phyloP scores from a whole-genome alignment of 345 rosid species.

The Tarenaya hassleriana region DNA sequence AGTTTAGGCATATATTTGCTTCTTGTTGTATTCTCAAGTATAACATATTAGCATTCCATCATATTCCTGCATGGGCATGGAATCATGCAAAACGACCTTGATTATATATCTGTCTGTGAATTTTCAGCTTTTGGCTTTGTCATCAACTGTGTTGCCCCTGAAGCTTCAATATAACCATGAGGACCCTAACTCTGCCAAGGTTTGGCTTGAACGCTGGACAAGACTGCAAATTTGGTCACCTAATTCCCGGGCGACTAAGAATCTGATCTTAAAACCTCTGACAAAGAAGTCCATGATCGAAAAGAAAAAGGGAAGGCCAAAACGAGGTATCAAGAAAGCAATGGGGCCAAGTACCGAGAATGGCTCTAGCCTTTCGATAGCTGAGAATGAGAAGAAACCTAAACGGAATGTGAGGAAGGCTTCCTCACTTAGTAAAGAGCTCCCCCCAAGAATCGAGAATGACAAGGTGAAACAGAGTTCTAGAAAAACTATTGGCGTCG shows the following conservation, averaged over 20 bases:
- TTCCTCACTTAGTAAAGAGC: constrained; percentile 41
- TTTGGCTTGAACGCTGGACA: constrained; percentile 82
- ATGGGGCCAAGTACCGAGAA: constrained; percentile 34
- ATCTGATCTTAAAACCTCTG: constrained; percentile 26
- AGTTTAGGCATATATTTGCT: not conserved
- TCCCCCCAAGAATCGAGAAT: constrained; percentile 36
- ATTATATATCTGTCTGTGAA: constrained; percentile 10
- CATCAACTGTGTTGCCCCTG: constrained; percentile 38
- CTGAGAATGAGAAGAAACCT: constrained; percentile 43
- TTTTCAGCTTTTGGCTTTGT: constrained; percentile 54
- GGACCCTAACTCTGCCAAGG: constrained; percentile 52
- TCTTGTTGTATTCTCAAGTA: not conserved
- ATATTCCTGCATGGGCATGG: too few relatives aligned
- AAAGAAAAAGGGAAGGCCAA: constrained; percentile 33
- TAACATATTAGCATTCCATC: too few relatives aligned
- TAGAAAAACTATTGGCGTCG: constrained; percentile 40
- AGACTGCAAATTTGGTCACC: constrained; percentile 48
- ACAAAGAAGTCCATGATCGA: constrained; percentile 34
- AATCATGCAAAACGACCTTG: too few relatives aligned
- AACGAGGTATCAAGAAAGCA: constrained; percentile 41
- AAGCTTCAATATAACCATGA: constrained; percentile 41
- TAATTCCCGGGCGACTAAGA: constrained; percentile 35
- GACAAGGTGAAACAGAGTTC: constrained; percentile 45
- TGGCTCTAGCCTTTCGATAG: constrained; percentile 31
- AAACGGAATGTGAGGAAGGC: constrained; percentile 44